A percentile compares a stretch with the other conserved stretches of the same genome.
Evolutionary conservation across 371 early-diverging fungal species (phyloP).

Genomic region (Mortierella sp.): DNA sequence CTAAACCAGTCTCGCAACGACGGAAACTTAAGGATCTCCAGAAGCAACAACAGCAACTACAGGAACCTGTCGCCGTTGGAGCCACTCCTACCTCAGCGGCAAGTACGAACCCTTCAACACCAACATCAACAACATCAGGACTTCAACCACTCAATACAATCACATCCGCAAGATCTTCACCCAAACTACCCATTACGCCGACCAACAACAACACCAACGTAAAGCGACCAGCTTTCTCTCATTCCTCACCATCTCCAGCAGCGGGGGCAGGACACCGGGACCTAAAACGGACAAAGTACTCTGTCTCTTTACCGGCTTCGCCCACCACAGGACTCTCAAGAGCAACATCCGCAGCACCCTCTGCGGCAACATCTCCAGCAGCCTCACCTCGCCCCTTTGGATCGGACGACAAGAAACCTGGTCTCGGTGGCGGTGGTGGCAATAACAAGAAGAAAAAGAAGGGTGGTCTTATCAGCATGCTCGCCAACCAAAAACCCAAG

Average conservation of each 20-base stretch:
- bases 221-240: constrained; percentile 7
- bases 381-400: constrained; percentile 29
- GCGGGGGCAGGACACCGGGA: background rate
- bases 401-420: constrained; percentile 2
- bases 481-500: constrained; percentile 42
- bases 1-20: constrained; percentile 23
- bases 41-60: background rate
- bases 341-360: constrained; percentile 8
- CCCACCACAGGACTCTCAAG: constrained; percentile 20
- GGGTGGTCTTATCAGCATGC: constrained; percentile 26
- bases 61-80: background rate
- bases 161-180: background rate
- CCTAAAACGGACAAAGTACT: constrained; percentile 17
- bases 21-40: constrained; percentile 16
- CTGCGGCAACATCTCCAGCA: constrained; percentile 28
- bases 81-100: background rate
- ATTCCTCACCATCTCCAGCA: background rate
- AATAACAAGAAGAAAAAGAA: constrained; percentile 53
- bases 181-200: background rate
- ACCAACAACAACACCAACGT: background rate
- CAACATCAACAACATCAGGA: background rate
- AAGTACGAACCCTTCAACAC: background rate
- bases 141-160: background rate
- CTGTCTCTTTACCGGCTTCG: constrained; percentile 23
- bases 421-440: background rate